Conservation (phyloP, 768 basidiomycete genomes). For the Neoboletus brunneissimus region DNA sequence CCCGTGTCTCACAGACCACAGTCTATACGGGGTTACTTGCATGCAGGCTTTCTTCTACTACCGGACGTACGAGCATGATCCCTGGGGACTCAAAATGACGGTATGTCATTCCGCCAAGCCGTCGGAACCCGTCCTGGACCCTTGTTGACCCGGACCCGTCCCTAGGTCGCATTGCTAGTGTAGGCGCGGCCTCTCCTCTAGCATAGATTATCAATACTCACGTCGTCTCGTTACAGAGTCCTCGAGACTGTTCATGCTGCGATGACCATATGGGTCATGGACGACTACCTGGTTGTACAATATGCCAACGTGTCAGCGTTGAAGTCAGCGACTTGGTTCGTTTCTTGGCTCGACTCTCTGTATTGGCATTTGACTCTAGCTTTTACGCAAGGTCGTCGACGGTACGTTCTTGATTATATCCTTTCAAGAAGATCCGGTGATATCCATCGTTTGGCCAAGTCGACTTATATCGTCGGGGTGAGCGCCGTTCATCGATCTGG, state of each 20-base stretch:
- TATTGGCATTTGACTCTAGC: background rate
- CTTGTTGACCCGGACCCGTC: background rate
- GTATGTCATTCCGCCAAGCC: constrained; percentile 10
- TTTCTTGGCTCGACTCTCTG: background rate
- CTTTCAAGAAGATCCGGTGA: background rate
- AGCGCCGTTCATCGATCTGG: background rate
- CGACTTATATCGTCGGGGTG: constrained; percentile 24
- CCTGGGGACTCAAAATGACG: constrained; percentile 17
- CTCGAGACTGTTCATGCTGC: constrained; percentile 23
- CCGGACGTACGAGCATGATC: constrained; percentile 20
- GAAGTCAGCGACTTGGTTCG: constrained; percentile 21
- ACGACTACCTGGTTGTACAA: constrained; percentile 22
- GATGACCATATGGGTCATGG: constrained; percentile 24
- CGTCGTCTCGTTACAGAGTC: constrained; percentile 2
- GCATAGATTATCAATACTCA: background rate
- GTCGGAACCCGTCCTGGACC: background rate
- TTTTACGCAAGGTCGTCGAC: constrained; percentile 8
- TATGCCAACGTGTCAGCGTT: constrained; percentile 14
- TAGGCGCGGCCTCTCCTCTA: background rate
- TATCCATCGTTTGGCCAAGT: constrained; percentile 1
- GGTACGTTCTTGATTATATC: constrained; percentile 11
- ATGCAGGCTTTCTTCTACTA: constrained; percentile 30
- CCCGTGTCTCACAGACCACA: constrained; percentile 7
- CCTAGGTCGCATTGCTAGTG: constrained; percentile 25
- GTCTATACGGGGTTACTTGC: constrained; percentile 30